Conservation (phyloP, 1,139 yeast species). For the Zygosaccharomyces sapae region DNA sequence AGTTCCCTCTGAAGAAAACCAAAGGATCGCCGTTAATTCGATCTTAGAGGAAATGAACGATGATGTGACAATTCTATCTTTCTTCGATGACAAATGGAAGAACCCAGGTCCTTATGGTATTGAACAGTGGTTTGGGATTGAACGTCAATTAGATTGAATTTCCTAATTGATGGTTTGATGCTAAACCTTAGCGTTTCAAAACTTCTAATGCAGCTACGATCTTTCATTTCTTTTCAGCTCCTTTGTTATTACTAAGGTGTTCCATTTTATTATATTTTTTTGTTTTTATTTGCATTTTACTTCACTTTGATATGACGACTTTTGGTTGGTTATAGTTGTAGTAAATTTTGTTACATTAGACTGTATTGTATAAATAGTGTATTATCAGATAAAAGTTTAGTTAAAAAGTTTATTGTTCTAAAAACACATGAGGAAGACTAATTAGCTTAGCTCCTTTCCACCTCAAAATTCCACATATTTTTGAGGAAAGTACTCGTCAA, state of each 20-base stretch:
- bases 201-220: conserved; percentile 6
- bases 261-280: background rate
- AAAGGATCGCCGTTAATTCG: conserved; percentile 58
- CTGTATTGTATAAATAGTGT: background rate
- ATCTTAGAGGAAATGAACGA: conserved; percentile 53
- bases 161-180: background rate
- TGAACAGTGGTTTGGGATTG: conserved; percentile 79
- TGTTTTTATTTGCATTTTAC: too few species aligned
- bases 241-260: conserved; percentile 1
- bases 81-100: conserved; percentile 83
- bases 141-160: conserved; percentile 1
- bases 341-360: conserved; percentile 7
- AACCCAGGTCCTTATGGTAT: conserved; percentile 77
- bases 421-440: too few species aligned
- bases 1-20: conserved; percentile 67
- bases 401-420: too few species aligned
- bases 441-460: too few species aligned
- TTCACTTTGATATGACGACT: conserved; percentile 2
- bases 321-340: conserved; percentile 2
- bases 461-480: conserved; percentile 51
- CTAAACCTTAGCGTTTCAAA: background rate
- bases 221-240: conserved; percentile 1
- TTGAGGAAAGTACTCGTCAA: conserved; percentile 63
- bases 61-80: conserved; percentile 66
- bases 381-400: too few species aligned